These are phyloP conservation scores for Rhypophila decipiens DNA, from an alignment of 495 filamentous ascomycete species.

Conservation along the genomic window DNA sequence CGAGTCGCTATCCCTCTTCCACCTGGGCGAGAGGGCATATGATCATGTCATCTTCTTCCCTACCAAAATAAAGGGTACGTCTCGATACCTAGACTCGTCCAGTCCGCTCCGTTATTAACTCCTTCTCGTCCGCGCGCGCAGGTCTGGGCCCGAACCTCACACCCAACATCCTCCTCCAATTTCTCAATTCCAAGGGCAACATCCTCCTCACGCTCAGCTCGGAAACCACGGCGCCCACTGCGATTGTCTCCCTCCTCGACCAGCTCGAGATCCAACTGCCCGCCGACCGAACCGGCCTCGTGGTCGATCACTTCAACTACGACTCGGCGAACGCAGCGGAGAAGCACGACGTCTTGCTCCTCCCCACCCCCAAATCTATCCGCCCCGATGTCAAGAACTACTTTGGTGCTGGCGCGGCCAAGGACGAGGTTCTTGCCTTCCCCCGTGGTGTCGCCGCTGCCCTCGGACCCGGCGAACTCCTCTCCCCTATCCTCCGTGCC, in stretches of 20 bases:
- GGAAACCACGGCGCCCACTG: constrained; percentile 63
- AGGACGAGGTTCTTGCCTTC: constrained; percentile 59
- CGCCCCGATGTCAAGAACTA: constrained; percentile 69
- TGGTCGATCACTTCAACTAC: constrained; percentile 95
- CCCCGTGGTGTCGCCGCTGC: constrained; percentile 73
- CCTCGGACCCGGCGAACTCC: constrained; percentile 67
- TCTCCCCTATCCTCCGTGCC: constrained; percentile 76
- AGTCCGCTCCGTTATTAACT: no score
- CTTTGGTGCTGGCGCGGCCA: constrained; percentile 54
- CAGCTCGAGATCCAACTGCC: constrained; percentile 90
- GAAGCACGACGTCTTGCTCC: constrained; percentile 80
- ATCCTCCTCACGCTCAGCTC: constrained; percentile 82
- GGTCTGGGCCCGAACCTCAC: constrained; percentile 84
- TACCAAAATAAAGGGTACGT: constrained; percentile 76
- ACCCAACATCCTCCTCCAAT: constrained; percentile 80
- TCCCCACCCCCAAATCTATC: constrained; percentile 55
- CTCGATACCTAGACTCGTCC: no score
- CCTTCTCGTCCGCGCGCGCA: constrained; percentile 24
- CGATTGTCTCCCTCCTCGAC: constrained; percentile 75
- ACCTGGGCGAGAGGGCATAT: constrained; percentile 78
- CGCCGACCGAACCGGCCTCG: constrained; percentile 69
- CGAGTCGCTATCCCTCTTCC: constrained; percentile 74
- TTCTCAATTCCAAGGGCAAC: constrained; percentile 87
- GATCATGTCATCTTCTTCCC: constrained; percentile 89
- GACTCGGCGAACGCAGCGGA: constrained; percentile 69